phyloP scores from a whole-genome alignment of 495 filamentous ascomycete species.

The Opeltia flavorubescens region DNA sequence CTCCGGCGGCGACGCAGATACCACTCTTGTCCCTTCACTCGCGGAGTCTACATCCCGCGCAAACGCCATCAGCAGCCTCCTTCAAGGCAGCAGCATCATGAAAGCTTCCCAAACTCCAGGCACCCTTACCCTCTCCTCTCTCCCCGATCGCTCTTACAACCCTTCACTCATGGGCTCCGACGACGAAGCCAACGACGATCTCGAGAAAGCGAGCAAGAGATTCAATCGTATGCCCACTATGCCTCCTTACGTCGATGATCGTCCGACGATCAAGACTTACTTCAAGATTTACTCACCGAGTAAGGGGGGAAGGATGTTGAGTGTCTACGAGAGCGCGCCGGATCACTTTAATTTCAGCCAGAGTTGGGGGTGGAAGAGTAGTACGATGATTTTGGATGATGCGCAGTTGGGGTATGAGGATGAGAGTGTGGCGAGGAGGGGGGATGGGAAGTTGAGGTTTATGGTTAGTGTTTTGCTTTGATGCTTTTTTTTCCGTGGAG shows the following conservation, averaged over 20 bases:
- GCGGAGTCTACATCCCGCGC: conserved; percentile 10
- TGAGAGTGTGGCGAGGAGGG: conserved; percentile 6
- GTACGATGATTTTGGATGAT: conserved; percentile 41
- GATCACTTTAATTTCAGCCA: conserved; percentile 50
- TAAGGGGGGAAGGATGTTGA: conserved; percentile 41
- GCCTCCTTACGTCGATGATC: conserved; percentile 37
- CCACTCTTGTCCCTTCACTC: conserved; percentile 11
- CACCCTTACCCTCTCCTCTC: conserved; percentile 5
- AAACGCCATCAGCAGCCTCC: conserved; percentile 13
- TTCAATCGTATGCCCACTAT: conserved; percentile 25
- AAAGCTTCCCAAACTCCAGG: conserved; percentile 17
- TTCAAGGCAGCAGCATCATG: conserved; percentile 13
- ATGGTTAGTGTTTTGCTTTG: conserved; percentile 34
- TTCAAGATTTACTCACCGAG: conserved; percentile 49
- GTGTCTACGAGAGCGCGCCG: conserved; percentile 42
- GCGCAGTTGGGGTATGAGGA: conserved; percentile 25
- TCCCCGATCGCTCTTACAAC: conserved; percentile 6
- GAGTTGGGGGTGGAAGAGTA: conserved; percentile 51
- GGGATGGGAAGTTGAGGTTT: conserved; percentile 37
- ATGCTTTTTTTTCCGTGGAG: too few species aligned
- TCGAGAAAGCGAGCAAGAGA: conserved; percentile 8
- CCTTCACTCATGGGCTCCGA: conserved; percentile 10
- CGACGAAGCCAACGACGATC: conserved; percentile 12
- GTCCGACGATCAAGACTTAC: conserved; percentile 46
- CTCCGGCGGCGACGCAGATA: conserved; percentile 26